Evolutionary conservation across 805 yeast genomes (phyloP).

Genomic region (Kodamaea neixiangensis): DNA sequence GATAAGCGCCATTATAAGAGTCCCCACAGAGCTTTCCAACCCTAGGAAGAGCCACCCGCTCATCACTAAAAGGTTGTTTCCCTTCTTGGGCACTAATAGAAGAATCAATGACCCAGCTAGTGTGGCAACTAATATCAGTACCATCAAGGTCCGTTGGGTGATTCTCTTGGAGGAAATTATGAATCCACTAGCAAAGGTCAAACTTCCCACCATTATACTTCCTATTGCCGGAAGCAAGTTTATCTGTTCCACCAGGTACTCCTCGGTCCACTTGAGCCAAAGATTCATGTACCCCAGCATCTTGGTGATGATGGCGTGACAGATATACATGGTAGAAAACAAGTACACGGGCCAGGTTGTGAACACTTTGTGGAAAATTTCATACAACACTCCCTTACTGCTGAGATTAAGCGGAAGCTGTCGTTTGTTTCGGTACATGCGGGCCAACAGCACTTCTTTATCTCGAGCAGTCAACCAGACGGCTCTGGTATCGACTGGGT

Average conservation of each 20-base stretch:
- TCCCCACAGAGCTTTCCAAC: constrained; percentile 8
- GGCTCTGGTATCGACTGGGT: constrained; percentile 19
- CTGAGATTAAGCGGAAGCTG: constrained; percentile 2
- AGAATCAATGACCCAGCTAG: constrained; percentile 2
- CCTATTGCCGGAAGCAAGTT: constrained; percentile 7
- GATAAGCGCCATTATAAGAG: constrained; percentile 10
- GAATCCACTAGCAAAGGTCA: constrained; percentile 7
- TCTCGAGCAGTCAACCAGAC: constrained; percentile 10
- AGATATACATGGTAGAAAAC: constrained; percentile 10
- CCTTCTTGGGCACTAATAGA: constrained; percentile 2
- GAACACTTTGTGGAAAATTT: constrained; percentile 1
- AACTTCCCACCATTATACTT: constrained; percentile 4
- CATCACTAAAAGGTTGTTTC: constrained; percentile 3
- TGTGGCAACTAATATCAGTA: not conserved
- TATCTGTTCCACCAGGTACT: constrained; percentile 7
- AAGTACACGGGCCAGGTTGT: constrained; percentile 10
- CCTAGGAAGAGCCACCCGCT: constrained; percentile 8
- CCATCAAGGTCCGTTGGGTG: constrained; percentile 3
- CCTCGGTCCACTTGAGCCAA: constrained; percentile 11
- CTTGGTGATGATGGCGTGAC: constrained; percentile 10
- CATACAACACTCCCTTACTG: not conserved
- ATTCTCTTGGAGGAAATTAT: not conserved
- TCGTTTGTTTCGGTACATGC: constrained; percentile 7
- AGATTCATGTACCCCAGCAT: constrained; percentile 10
- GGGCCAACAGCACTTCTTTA: constrained; percentile 5